These are phyloP conservation scores for Hypoxylon perforatum DNA, from an alignment of 495 filamentous ascomycete species.

Conservation along the genomic window DNA sequence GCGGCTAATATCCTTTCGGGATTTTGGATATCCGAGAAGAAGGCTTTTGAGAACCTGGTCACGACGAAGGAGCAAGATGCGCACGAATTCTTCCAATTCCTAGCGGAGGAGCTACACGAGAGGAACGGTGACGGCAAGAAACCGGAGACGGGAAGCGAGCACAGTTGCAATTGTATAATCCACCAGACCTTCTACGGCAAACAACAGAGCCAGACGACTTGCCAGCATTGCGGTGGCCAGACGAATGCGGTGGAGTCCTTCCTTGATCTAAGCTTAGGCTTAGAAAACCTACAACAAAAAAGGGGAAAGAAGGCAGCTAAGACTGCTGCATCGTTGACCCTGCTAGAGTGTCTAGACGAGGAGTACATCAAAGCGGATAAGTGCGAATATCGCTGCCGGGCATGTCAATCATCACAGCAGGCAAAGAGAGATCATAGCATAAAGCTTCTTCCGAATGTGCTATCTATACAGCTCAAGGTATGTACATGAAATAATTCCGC, in stretches of 20 bases:
- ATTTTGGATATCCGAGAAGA: conserved; percentile 78
- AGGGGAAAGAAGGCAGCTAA: conserved; percentile 57
- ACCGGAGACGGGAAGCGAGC: conserved; percentile 66
- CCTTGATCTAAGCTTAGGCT: conserved; percentile 84
- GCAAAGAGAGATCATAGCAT: conserved; percentile 85
- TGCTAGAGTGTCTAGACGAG: conserved; percentile 80
- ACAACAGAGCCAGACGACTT: conserved; percentile 86
- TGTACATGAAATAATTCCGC: conserved; percentile 11
- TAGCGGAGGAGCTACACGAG: conserved; percentile 85
- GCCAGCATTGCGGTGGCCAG: conserved; percentile 80
- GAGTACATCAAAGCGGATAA: conserved; percentile 82
- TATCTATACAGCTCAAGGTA: conserved; percentile 94
- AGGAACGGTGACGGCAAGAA: conserved; percentile 69
- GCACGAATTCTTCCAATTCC: conserved; percentile 93
- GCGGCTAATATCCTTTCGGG: conserved; percentile 82
- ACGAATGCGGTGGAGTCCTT: conserved; percentile 85
- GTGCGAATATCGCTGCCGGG: conserved; percentile 82
- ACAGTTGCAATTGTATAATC: conserved; percentile 84
- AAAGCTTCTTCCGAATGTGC: conserved; percentile 80
- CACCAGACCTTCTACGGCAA: conserved; percentile 91
- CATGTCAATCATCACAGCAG: conserved; percentile 75
- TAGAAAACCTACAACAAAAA: conserved; percentile 69
- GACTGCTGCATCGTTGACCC: conserved; percentile 61
- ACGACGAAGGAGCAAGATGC: conserved; percentile 95
- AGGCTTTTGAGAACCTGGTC: conserved; percentile 74